Conservation (phyloP, 2,329 filamentous ascomycete species). For the Fusarium bulbicola region DNA sequence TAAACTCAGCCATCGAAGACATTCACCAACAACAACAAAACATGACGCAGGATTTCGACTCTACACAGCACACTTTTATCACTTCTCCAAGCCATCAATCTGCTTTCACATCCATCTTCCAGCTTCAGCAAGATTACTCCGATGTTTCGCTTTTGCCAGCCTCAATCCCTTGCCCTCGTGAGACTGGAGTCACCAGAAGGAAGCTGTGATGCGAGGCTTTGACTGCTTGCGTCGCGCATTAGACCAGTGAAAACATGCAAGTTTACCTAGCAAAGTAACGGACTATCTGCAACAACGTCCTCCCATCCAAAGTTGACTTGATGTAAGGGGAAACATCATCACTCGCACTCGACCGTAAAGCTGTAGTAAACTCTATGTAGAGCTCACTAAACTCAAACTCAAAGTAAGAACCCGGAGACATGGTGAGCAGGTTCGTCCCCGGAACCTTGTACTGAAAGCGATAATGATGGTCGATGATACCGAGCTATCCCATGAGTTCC, state of each 20-base stretch:
- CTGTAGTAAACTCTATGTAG: background rate
- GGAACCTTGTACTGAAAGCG: too few relatives aligned
- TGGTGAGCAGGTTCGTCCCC: accelerated
- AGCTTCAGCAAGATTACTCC: background rate
- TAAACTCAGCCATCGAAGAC: accelerated
- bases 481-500: accelerated
- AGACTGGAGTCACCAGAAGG: background rate
- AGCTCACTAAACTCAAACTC: background rate
- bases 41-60: background rate
- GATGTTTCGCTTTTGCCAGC: too few relatives aligned
- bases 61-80: too few relatives aligned
- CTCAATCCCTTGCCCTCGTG: accelerated
- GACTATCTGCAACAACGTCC: background rate
- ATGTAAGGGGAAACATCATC: background rate
- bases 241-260: background rate
- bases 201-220: background rate
- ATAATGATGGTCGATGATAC: too few relatives aligned
- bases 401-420: background rate
- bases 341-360: background rate
- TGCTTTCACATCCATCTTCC: background rate
- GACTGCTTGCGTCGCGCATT: accelerated
- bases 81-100: too few relatives aligned
- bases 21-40: accelerated
- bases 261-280: too few relatives aligned
- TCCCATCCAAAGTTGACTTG: background rate